Conservation (phyloP, 148 eudicot species). For the Tetragonia tetragonoides region DNA sequence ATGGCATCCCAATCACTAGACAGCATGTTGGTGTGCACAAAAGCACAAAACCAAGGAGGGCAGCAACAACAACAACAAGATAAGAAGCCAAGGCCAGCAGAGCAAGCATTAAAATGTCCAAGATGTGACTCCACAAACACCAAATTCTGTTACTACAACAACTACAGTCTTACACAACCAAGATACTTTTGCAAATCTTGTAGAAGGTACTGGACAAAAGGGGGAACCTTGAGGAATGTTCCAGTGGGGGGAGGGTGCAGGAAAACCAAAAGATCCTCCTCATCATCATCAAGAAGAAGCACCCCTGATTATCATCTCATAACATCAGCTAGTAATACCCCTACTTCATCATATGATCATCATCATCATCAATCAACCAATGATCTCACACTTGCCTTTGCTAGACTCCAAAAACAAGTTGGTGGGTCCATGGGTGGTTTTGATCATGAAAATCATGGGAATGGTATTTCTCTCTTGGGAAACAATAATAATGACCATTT, state of each 20-base stretch:
- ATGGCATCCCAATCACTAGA: slow-evolving; percentile 45
- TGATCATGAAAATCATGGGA: slow-evolving; percentile 19
- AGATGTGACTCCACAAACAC: slow-evolving; percentile 85
- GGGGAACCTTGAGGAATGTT: slow-evolving; percentile 81
- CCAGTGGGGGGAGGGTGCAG: slow-evolving; percentile 95
- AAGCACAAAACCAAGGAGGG: slow-evolving; percentile 14
- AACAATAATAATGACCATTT: slow-evolving; percentile 11
- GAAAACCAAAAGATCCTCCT: slow-evolving; percentile 61
- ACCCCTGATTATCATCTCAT: slow-evolving; percentile 28
- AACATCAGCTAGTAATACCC: slow-evolving; percentile 18
- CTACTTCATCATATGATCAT: slow-evolving; percentile 10
- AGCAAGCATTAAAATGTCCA: slow-evolving; percentile 73
- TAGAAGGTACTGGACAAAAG: slow-evolving; percentile 93
- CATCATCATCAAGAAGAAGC: slow-evolving; percentile 20
- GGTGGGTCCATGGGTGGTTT: slow-evolving; percentile 11
- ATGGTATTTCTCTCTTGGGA: slow-evolving; percentile 17
- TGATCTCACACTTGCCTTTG: slow-evolving; percentile 49
- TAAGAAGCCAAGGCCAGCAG: slow-evolving; percentile 71
- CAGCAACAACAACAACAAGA: slow-evolving; percentile 36
- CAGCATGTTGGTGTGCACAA: slow-evolving; percentile 66
- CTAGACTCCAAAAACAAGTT: slow-evolving; percentile 1
- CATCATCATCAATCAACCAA: slow-evolving; percentile 29
- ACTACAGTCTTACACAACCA: slow-evolving; percentile 87
- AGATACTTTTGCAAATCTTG: slow-evolving; percentile 78
- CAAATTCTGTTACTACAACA: slow-evolving; percentile 91